Percentiles rank a stretch among this genome's conserved stretches.
phyloP scores from a whole-genome alignment of 2,329 filamentous ascomycete genomes.

The Penicillium sp. region DNA sequence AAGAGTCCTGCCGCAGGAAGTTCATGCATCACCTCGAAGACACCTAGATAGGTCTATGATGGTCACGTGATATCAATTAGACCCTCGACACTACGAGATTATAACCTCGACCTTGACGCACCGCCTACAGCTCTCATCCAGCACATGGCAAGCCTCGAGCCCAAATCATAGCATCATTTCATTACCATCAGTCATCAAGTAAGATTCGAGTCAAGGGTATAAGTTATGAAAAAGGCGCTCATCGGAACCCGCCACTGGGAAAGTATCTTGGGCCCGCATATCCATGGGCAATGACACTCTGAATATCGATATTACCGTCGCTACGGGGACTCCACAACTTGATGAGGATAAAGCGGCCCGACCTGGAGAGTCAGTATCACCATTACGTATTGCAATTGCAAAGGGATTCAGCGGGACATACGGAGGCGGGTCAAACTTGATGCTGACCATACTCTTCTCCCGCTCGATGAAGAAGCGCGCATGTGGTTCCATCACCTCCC shows the following conservation, averaged over 20 bases:
- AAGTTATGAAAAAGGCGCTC: background rate
- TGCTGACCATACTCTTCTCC: slow-evolving; percentile 77
- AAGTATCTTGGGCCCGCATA: slow-evolving; percentile 84
- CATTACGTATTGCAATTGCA: background rate
- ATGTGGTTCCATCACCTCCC: slow-evolving; percentile 63
- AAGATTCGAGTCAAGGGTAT: background rate
- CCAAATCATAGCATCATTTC: background rate
- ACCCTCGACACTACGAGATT: no score
- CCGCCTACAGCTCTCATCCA: no score
- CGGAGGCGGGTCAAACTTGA: slow-evolving; percentile 61
- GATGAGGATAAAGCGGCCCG: slow-evolving; percentile 75
- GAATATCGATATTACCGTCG: slow-evolving; percentile 79
- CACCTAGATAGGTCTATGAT: no score
- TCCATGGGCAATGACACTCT: slow-evolving; percentile 76
- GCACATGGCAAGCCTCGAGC: background rate
- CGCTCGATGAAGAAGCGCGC: slow-evolving; percentile 79
- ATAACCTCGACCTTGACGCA: no score
- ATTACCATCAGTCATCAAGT: slow-evolving; percentile 1
- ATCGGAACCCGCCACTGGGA: slow-evolving; percentile 62
- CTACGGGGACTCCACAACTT: slow-evolving; percentile 83
- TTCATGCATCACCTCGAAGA: no score
- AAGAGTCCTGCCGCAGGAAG: no score
- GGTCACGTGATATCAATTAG: no score
- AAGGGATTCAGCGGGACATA: slow-evolving; percentile 23
- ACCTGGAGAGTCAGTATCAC: slow-evolving; percentile 41